Conservation (phyloP, 345 rosid species). For the Chamaenerion angustifolium region DNA sequence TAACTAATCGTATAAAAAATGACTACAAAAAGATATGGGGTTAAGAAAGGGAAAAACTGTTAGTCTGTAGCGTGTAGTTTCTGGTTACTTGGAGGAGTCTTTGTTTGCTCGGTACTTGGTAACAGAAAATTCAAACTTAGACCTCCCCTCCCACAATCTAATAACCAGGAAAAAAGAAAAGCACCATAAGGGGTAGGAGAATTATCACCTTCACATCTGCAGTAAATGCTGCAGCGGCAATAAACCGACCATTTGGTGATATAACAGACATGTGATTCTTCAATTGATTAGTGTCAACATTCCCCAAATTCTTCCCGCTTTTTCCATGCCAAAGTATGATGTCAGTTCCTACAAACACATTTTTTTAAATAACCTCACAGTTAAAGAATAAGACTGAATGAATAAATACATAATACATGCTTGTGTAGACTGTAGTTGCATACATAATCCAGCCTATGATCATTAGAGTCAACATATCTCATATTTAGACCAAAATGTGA, state of each 20-base stretch:
- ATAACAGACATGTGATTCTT: constrained; percentile 80
- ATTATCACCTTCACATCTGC: constrained; percentile 86
- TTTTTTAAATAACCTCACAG: neutral
- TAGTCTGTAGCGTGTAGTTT: no score
- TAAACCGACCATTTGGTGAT: constrained; percentile 93
- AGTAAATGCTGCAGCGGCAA: constrained; percentile 98
- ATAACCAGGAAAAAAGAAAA: no score
- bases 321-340: constrained; percentile 90
- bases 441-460: neutral
- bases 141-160: no score
- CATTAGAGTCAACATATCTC: no score
- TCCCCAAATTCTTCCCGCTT: constrained; percentile 68
- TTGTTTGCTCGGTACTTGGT: no score
- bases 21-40: no score
- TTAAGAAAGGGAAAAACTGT: no score
- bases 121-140: no score
- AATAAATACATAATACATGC: neutral
- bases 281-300: constrained; percentile 90
- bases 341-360: constrained; percentile 55
- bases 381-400: neutral
- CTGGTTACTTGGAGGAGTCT: no score
- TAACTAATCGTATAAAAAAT: no score
- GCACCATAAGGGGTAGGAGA: neutral
- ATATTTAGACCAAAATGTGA: no score
- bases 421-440: no score